Percentiles rank a stretch among this genome's conserved stretches.
These are phyloP conservation scores for Sordaria brevicollis DNA, from an alignment of 495 filamentous ascomycete genomes.

Conservation along the genomic window DNA sequence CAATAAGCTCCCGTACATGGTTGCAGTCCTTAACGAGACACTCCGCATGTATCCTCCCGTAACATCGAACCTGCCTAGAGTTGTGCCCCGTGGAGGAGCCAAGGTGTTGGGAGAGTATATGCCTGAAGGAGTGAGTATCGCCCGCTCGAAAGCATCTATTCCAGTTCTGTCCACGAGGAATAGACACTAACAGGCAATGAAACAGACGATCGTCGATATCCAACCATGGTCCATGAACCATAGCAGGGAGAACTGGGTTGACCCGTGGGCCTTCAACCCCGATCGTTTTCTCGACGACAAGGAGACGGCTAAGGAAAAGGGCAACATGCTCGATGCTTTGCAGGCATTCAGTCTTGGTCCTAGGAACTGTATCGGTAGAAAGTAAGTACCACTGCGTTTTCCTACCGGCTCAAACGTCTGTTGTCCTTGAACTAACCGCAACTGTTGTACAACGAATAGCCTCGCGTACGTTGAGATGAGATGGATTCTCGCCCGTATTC, in stretches of 20 bases:
- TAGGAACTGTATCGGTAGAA: conserved; percentile 31
- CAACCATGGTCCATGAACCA: conserved; percentile 29
- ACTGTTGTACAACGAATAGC: conserved; percentile 5
- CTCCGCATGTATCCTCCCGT: conserved; percentile 47
- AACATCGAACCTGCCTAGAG: conserved; percentile 28
- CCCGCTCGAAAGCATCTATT: background rate
- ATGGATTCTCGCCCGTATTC: conserved; percentile 28
- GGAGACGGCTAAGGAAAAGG: conserved; percentile 14
- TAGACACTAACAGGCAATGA: conserved; percentile 16
- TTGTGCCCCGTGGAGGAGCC: conserved; percentile 31
- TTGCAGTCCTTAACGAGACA: conserved; percentile 45
- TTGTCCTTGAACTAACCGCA: background rate
- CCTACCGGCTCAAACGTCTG: background rate
- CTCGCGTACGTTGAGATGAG: conserved; percentile 33
- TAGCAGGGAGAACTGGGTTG: conserved; percentile 22
- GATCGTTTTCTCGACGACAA: conserved; percentile 24
- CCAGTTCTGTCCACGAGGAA: background rate
- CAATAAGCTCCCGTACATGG: conserved; percentile 36
- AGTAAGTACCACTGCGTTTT: conserved; percentile 14
- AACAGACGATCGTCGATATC: conserved; percentile 24
- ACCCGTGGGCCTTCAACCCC: conserved; percentile 28
- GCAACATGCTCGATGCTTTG: conserved; percentile 22
- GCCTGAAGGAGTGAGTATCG: conserved; percentile 22
- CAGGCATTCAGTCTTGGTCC: conserved; percentile 28
- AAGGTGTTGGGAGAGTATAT: conserved; percentile 33